A percentile compares a stretch with the other conserved stretches of the same genome.
phyloP scores from a whole-genome alignment of 208 protist species.

The Wallacemonas sp. region DNA sequence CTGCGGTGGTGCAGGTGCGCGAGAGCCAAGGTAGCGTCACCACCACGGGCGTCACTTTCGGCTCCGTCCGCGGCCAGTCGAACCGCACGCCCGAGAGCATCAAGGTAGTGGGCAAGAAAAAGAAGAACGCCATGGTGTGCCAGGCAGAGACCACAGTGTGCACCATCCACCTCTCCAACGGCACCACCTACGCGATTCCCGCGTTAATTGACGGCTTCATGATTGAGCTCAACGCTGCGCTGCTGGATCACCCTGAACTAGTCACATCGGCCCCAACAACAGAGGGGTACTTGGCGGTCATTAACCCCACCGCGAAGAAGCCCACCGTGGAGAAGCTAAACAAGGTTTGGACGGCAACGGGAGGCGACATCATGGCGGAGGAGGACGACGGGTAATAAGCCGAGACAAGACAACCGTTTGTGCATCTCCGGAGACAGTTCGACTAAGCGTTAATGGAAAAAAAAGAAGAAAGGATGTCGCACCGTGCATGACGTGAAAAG shows the following conservation, averaged over 20 bases:
- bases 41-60: slow-evolving; percentile 35
- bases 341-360: slow-evolving; percentile 63
- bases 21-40: background rate
- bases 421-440: too few species aligned
- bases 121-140: slow-evolving; percentile 80
- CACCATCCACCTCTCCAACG: slow-evolving; percentile 47
- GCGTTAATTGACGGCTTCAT: slow-evolving; percentile 81
- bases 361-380: slow-evolving; percentile 55
- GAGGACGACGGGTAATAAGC: slow-evolving; percentile 28
- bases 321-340: slow-evolving; percentile 14
- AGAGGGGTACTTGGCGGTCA: slow-evolving; percentile 78
- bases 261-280: slow-evolving; percentile 43
- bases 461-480: background rate
- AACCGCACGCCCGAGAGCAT: slow-evolving; percentile 40
- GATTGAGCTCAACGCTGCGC: slow-evolving; percentile 66
- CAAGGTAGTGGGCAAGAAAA: slow-evolving; percentile 77
- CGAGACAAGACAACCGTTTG: background rate
- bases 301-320: slow-evolving; percentile 60
- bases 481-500: too few species aligned
- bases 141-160: slow-evolving; percentile 82
- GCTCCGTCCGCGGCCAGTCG: slow-evolving; percentile 43
- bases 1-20: slow-evolving; percentile 13
- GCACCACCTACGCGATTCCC: slow-evolving; percentile 53
- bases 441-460: background rate
- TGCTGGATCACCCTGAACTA: slow-evolving; percentile 58